Evolutionary conservation across 2,329 filamentous ascomycete species (phyloP), one percentile per base, ranked within the genome.

Genomic region (Aspergillus cejpii): DNA sequence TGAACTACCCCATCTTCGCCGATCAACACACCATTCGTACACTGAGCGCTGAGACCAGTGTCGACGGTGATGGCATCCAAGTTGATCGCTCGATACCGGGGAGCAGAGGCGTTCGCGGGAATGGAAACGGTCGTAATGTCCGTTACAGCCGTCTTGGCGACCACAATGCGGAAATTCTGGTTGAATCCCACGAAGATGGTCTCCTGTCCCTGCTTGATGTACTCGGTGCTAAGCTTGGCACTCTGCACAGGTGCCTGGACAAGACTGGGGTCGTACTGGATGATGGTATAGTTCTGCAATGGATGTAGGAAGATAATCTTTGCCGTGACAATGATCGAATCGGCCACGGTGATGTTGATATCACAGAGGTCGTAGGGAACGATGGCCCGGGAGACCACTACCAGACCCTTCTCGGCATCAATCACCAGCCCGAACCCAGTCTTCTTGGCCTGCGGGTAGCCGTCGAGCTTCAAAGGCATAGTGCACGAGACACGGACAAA

Each of bases 161-260:
- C 87, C 3, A 97, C 91, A 31, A 96, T 87, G 27, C 91, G 82
- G 49, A 91, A 84, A 54, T 96, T 97, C 54, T 94, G 84, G 63
- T 98, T 98, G 73, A 95, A 94, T n/a, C 92, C 94, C 51, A 98
- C 85, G 68, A 98, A 98, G 55, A 95, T 90, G 0, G 90, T 96
- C 45, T 91, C 85, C 39, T 90, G 87, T 27, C 92, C 92, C 71
- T 97, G 92, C 41, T 88, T 90, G 63, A 97, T 88, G 57, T 83
- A 81, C 44, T 87, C 81, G 5, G 76, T 81, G 59, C 88, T 88
- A 39, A 98, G 77, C 57, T 81, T 86, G 3, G 94, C 92, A 52
- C 86, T 91, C 72, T 90, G 80, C 10, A 98, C 90, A 0, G 92
- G 90, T 1, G 91, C 92, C 60, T 94, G 81, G n/a, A 97, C 94